Base-by-base conservation (phyloP, 2,329 filamentous ascomycete species). In the Penicillium italicum region DNA sequence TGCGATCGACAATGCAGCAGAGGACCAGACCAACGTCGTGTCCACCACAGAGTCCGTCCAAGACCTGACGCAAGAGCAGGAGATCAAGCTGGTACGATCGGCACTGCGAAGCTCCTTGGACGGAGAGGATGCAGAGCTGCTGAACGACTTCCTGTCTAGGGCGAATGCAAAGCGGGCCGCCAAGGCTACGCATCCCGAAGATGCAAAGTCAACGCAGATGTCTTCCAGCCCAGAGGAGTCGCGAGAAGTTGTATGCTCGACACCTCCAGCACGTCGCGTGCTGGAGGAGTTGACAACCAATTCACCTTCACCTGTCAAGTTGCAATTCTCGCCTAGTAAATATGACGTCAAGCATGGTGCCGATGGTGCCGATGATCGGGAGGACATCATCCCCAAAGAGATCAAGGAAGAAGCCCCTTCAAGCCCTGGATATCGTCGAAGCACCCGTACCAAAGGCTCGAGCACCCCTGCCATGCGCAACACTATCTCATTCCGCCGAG, bases 401-500 rank as follows among this genome's bases (percentile, higher is more conserved):
- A 28, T 53, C n/a, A 58, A 64, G 14, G 59, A 56, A 16, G 66
- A 67, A 20, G 49, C 59, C 2, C 56, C 67, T 22, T 60, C 61
- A 41, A 72, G 70, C 49, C 67, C 72, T 22, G 58, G 60, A 20
- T 58, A 49, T 50, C 72, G 76, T 52, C 69, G 75, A 41, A 77
- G 74, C 61, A 70, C 69, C 44, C 69, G 76, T 49, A 61, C 47
- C 64, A 65, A 68, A 66, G 57, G 56, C 60, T 38, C 57, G 7
- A 59, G 63, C 26, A 58, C 57, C 18, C 64, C 68, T 16, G 58
- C 62, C 14, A 60, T 72, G 37, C 74, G 72, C 50, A 74, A 71
- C 45, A 69, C 69, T 7, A 73, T 77, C 46, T 68, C 75, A 5
- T 69, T 78, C 20, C 75, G 76, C 47, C 74, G 76, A 12, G 69